Percentiles rank a stretch among this genome's conserved stretches.
Conservation (phyloP, 805 yeast species). For the Candida namnaoensis region DNA sequence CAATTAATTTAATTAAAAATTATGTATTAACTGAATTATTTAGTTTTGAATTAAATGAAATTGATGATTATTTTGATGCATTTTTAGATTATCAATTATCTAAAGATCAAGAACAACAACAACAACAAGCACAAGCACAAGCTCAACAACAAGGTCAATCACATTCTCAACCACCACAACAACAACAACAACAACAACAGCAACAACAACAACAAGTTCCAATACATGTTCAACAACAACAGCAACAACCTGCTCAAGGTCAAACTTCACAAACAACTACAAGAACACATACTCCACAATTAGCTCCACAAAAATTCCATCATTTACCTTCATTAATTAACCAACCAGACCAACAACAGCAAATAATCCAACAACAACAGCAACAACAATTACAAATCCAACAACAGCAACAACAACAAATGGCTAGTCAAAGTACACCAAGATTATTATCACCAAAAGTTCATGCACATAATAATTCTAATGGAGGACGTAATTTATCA, state of each 20-base stretch:
- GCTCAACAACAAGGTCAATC: conserved; percentile 5
- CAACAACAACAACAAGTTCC: conserved; percentile 2
- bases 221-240: conserved; percentile 1
- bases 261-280: too few species aligned
- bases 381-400: conserved; percentile 15
- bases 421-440: conserved; percentile 5
- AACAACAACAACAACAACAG: conserved; percentile 4
- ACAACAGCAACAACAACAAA: conserved; percentile 16
- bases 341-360: conserved; percentile 12
- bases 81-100: conserved; percentile 3
- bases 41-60: conserved; percentile 12
- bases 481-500: too few species aligned
- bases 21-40: too few species aligned
- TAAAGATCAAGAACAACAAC: conserved; percentile 3
- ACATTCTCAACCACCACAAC: conserved; percentile 1
- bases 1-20: conserved; percentile 14
- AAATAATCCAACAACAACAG: conserved; percentile 6
- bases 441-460: background rate
- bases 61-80: conserved; percentile 17
- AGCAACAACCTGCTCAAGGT: background rate
- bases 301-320: too few species aligned
- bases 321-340: conserved; percentile 1
- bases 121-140: conserved; percentile 4
- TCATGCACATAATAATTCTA: too few species aligned
- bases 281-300: too few species aligned